phyloP scores from a whole-genome alignment of 345 rosid genomes.

The Barbarea vulgaris region DNA sequence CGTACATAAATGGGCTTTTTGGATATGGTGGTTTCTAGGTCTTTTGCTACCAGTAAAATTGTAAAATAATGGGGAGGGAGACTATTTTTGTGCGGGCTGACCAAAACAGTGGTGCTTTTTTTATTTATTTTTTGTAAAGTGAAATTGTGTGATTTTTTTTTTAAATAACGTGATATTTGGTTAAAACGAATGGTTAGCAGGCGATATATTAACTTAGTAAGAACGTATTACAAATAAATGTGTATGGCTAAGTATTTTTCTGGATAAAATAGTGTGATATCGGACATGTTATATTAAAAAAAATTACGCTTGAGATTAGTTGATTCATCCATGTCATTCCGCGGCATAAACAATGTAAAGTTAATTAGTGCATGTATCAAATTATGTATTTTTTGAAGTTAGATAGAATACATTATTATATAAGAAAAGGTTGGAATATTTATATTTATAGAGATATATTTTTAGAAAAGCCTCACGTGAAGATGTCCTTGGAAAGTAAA shows the following conservation, averaged over 20 bases:
- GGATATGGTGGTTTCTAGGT: not conserved
- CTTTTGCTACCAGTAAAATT: not conserved
- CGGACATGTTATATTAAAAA: too few relatives aligned
- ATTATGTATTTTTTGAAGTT: not conserved
- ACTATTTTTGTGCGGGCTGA: not conserved
- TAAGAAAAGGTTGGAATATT: not conserved
- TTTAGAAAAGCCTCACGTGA: constrained; percentile 36
- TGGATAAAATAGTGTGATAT: not conserved
- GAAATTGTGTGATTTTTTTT: not conserved
- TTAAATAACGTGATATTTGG: not conserved
- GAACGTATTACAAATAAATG: not conserved
- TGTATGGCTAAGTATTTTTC: not conserved
- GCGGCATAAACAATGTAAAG: too few relatives aligned
- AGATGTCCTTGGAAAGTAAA: constrained; percentile 37
- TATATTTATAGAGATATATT: too few relatives aligned
- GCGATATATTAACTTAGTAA: not conserved
- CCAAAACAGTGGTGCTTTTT: not conserved
- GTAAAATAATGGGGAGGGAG: not conserved
- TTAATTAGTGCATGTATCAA: not conserved
- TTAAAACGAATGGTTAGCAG: not conserved
- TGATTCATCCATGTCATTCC: too few relatives aligned
- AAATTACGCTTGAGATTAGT: too few relatives aligned
- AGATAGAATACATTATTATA: not conserved
- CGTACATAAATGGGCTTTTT: not conserved
- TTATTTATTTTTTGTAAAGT: not conserved